Evolutionary conservation across 1,284 basidiomycete species (phyloP).

Genomic region (Trichosporon sp.): DNA sequence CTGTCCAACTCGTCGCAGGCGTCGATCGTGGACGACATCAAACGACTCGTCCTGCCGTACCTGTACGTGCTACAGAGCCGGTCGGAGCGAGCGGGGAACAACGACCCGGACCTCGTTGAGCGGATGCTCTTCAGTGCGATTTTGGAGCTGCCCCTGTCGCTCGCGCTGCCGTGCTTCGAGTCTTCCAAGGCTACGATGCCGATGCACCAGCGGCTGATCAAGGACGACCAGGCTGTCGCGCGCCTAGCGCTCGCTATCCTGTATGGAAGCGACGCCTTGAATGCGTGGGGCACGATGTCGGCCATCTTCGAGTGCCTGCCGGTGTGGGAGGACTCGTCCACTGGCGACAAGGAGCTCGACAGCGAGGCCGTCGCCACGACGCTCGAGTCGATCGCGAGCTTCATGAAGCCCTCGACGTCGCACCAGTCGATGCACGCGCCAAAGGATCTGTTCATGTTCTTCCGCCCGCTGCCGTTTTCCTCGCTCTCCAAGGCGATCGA

Average conservation of each 20-base stretch:
- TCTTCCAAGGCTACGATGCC: constrained; percentile 84
- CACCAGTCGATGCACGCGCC: constrained; percentile 63
- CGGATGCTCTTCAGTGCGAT: constrained; percentile 73
- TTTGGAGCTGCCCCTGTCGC: constrained; percentile 67
- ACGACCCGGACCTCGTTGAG: constrained; percentile 64
- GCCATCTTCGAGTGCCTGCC: constrained; percentile 90
- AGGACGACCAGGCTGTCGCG: constrained; percentile 78
- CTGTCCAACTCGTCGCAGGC: constrained; percentile 69
- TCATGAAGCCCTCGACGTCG: constrained; percentile 72
- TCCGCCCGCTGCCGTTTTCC: constrained; percentile 70
- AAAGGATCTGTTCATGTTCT: constrained; percentile 77
- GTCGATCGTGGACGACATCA: constrained; percentile 70
- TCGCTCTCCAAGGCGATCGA: constrained; percentile 81
- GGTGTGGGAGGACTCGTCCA: constrained; percentile 70
- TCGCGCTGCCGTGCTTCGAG: constrained; percentile 76
- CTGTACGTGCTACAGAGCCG: constrained; percentile 84
- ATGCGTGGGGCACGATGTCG: constrained; percentile 81
- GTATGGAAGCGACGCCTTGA: constrained; percentile 74
- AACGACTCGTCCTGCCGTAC: constrained; percentile 80
- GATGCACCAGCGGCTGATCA: constrained; percentile 69
- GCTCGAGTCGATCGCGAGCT: constrained; percentile 73
- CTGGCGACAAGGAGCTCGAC: constrained; percentile 62
- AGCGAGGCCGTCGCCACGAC: constrained; percentile 76
- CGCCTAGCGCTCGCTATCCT: constrained; percentile 81
- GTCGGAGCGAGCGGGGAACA: constrained; percentile 72